Percentiles rank a stretch among this genome's conserved stretches.
phyloP scores from a whole-genome alignment of 768 basidiomycete species.

The Fomitopsis pulvina region DNA sequence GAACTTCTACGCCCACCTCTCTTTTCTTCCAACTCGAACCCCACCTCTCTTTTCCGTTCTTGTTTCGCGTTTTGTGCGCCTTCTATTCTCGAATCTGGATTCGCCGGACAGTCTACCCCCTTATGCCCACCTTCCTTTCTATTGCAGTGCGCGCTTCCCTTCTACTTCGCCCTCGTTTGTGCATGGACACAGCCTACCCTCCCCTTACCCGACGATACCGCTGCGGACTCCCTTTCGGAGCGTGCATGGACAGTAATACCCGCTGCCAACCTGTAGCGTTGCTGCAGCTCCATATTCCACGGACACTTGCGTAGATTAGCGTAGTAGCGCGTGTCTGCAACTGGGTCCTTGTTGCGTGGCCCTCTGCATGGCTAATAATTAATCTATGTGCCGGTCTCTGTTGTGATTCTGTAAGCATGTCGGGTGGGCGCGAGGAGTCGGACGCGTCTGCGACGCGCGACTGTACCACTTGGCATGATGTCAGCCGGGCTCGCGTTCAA shows the following conservation, averaged over 20 bases:
- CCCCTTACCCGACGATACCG: conserved; percentile 5
- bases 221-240: conserved; percentile 1
- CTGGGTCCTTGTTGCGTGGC: background rate
- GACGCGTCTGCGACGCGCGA: too few species aligned
- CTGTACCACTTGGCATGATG: too few species aligned
- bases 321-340: background rate
- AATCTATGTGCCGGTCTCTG: background rate
- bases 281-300: background rate
- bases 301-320: background rate
- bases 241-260: background rate
- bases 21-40: conserved; percentile 4
- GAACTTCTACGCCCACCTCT: conserved; percentile 6
- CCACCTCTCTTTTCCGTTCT: background rate
- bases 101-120: conserved; percentile 20
- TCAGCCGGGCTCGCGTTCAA: too few species aligned
- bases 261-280: background rate
- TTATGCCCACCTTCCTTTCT: conserved; percentile 2
- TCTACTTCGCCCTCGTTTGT: conserved; percentile 1
- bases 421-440: too few species aligned
- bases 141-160: conserved; percentile 12
- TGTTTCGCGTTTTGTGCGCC: conserved; percentile 2
- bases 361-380: background rate
- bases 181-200: conserved; percentile 14
- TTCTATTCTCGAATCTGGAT: background rate
- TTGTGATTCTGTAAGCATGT: too few species aligned